Evolutionary conservation across 2,329 filamentous ascomycete species (phyloP).

Genomic region (Neurospora crassa): DNA sequence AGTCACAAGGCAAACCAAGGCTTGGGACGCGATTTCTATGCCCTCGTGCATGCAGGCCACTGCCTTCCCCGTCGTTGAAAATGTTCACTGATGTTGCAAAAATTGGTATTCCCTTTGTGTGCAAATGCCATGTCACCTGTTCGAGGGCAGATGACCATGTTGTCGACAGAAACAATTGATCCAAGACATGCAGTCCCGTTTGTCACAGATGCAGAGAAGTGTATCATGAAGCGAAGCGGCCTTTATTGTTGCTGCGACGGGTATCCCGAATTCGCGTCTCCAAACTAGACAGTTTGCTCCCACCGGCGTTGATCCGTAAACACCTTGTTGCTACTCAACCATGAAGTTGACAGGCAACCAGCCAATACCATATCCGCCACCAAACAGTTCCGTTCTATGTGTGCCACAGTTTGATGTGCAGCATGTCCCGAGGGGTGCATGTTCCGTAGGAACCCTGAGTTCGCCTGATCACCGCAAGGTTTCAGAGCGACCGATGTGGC

Average conservation of each 20-base stretch:
- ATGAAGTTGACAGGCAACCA: slow-evolving; percentile 17
- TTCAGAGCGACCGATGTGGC: slow-evolving; percentile 2
- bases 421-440: background rate
- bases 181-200: background rate
- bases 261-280: background rate
- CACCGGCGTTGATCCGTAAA: slow-evolving; percentile 4
- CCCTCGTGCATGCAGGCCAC: background rate
- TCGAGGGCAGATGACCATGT: background rate
- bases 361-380: slow-evolving; percentile 15
- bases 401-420: background rate
- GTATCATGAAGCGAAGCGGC: background rate
- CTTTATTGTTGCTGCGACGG: background rate
- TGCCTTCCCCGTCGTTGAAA: background rate
- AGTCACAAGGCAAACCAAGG: background rate
- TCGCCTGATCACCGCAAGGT: background rate
- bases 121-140: background rate
- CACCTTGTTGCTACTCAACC: slow-evolving; percentile 13
- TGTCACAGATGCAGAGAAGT: background rate
- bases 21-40: background rate
- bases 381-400: background rate
- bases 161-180: background rate
- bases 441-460: background rate
- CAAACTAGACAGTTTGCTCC: background rate
- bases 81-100: background rate
- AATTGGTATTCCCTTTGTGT: background rate